Evolutionary conservation across 805 yeast genomes (phyloP), one percentile per base, ranked within the genome.

Genomic region (Suhomyces vadensis): DNA sequence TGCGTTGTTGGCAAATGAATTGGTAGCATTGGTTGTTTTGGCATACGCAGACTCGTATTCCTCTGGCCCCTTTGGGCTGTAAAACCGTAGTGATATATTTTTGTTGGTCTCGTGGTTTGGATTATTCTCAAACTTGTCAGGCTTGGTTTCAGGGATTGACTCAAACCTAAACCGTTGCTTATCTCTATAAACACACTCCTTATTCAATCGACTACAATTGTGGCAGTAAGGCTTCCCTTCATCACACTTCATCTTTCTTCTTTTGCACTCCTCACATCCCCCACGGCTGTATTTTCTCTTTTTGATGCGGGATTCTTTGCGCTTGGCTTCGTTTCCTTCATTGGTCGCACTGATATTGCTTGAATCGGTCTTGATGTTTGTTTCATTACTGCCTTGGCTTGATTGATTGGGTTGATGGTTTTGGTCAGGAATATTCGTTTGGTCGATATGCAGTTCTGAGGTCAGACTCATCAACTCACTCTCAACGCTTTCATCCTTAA

Each of bases 221-320:
- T 45, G 36, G 49, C 75, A 71, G 35, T 42, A 53, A 4, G 75
- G 75, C 43, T 60, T 57, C 3, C 52, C 54, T 49, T 71, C 75
- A 50, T 71, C 75, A 47, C 75, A 71, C 49, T 71, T 71, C 61
- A 69, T 70, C 49, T 70, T 70, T 33, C 75, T 58, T 33, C 75
- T 54, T 46, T 69, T 70, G 56, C 75, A 71, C 53, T 71, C 75
- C n/a, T 52, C 54, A 51, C 75, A 71, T 10, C 75, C 75, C 5
- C 59, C 64, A 13, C 75, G 55, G 36, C 67, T 60, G 50, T 70
- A 70, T 50, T 67, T 69, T 16, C 74, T 47, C 54, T 69, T 70
- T 44, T 62, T 65, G 39, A 65, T 57, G 19, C 42, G 36, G 13
- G 29, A 9, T 20, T 14, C 22, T 24, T 36, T 14, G 20, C 9